Evolutionary conservation across 2,329 filamentous ascomycete genomes (phyloP), one percentile per base, ranked within the genome.

Genomic region (Paracorniculantispora psalliotae): DNA sequence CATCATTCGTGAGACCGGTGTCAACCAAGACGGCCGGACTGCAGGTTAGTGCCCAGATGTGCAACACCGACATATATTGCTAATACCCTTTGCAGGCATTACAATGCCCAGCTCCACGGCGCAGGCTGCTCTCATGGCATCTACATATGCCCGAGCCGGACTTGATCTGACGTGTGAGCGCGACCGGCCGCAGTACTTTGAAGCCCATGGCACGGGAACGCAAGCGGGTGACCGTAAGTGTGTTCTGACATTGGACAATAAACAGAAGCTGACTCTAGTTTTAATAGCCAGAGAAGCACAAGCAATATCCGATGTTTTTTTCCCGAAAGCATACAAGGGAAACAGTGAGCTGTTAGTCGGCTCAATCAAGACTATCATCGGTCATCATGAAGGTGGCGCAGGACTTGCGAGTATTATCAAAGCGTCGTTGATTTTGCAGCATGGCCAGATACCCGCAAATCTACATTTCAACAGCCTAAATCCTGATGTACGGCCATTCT

Each of bases 131-230:
- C 60, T 72, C 6, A 73, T 73, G 33, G 46, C 61, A 41, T 61
- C 63, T 3, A 67, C 68, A 3, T 74, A 73, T 52, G 17, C 4
- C 3, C 4, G 17, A 4, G 33, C 33, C 10, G 33, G 33, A 15
- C n/a, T 25, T 13, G 12, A 8, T 28, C 4, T 48, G 6, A 13
- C 12, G 3, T 7, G 8, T 23, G n/a, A n/a, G n/a, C n/a, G n/a
- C n/a, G n/a, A n/a, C n/a, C n/a, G n/a, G n/a, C n/a, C 17, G 4
- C 3, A 26, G 5, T 69, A 69, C 21, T 59, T 73, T 2, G 73
- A 80, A 61, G 73, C 71, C 26, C 79, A 81, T 39, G 78, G 77
- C 0, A 80, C 78, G 0, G 77, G 77, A 0, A 81, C 78, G 0
- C 57, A 64, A 2, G 69, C 67, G 0, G 79, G 79, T 0, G 78